A percentile compares a stretch with the other conserved stretches of the same genome.
Evolutionary conservation across 805 yeast genomes (phyloP).

Genomic region (Saturnispora dispora): DNA sequence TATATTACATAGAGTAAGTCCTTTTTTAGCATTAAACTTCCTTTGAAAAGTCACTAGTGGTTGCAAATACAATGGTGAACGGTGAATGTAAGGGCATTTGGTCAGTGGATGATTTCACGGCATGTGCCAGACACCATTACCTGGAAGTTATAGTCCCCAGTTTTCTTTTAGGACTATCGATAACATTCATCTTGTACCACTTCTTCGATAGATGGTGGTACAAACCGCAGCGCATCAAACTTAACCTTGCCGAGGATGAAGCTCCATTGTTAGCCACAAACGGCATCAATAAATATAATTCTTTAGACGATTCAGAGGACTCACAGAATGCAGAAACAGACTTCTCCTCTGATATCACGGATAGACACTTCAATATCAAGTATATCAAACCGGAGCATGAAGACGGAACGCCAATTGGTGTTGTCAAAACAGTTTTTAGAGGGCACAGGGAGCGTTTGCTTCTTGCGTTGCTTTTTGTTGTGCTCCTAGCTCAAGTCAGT

Average conservation of each 20-base stretch:
- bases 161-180: conserved; percentile 27
- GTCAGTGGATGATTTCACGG: conserved; percentile 39
- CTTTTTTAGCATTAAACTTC: neutral
- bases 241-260: neutral
- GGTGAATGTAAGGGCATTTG: conserved; percentile 17
- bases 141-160: conserved; percentile 26
- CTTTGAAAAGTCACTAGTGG: neutral
- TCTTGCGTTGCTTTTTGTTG: conserved; percentile 37
- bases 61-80: neutral
- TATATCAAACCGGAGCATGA: conserved; percentile 42
- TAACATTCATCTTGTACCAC: conserved; percentile 17
- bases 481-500: conserved; percentile 32
- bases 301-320: neutral
- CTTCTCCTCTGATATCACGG: conserved; percentile 20
- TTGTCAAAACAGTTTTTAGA: conserved; percentile 38
- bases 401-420: conserved; percentile 58
- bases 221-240: neutral
- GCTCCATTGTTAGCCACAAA: neutral
- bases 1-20: neutral
- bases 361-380: conserved; percentile 58
- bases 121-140: conserved; percentile 32
- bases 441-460: conserved; percentile 43
- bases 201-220: neutral
- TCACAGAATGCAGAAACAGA: neutral
- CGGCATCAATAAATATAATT: neutral